Conservation (phyloP, 2,329 filamentous ascomycete genomes). For the Epichloe sp. region DNA sequence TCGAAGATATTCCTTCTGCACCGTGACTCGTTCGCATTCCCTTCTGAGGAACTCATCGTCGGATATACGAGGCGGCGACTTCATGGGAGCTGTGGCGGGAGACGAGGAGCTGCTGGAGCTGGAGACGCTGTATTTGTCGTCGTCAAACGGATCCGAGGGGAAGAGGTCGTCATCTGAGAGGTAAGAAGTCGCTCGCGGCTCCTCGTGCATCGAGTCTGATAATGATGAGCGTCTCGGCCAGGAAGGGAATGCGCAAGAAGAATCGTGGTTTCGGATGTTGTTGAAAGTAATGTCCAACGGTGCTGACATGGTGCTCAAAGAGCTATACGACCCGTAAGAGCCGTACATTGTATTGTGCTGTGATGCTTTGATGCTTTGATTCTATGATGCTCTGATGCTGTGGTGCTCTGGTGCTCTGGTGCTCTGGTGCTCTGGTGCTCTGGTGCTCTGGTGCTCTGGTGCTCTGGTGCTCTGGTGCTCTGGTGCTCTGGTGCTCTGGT, state of each 20-base stretch:
- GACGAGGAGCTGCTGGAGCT: conserved; percentile 30
- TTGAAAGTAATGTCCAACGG: conserved; percentile 34
- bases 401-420: neutral
- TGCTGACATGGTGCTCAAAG: conserved; percentile 27
- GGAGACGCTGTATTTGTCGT: conserved; percentile 35
- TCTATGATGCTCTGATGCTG: neutral
- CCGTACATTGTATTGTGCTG: conserved; percentile 28
- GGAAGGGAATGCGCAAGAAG: conserved; percentile 42
- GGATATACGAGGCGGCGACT: conserved; percentile 23
- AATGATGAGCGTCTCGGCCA: conserved; percentile 45
- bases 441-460: neutral
- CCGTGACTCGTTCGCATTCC: conserved; percentile 35
- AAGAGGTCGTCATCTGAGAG: conserved; percentile 53
- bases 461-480: neutral
- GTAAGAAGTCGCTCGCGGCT: conserved; percentile 38
- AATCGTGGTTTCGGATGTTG: conserved; percentile 27
- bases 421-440: neutral
- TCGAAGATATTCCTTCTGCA: conserved; percentile 40
- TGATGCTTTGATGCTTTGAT: neutral
- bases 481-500: neutral
- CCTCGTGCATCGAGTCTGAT: conserved; percentile 25
- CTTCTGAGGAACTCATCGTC: conserved; percentile 36
- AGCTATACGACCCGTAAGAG: conserved; percentile 38
- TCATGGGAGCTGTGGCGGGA: conserved; percentile 12
- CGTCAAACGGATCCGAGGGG: conserved; percentile 35